Conservation (phyloP, 495 filamentous ascomycete genomes). For the Hypoxylon lienhwacheense region DNA sequence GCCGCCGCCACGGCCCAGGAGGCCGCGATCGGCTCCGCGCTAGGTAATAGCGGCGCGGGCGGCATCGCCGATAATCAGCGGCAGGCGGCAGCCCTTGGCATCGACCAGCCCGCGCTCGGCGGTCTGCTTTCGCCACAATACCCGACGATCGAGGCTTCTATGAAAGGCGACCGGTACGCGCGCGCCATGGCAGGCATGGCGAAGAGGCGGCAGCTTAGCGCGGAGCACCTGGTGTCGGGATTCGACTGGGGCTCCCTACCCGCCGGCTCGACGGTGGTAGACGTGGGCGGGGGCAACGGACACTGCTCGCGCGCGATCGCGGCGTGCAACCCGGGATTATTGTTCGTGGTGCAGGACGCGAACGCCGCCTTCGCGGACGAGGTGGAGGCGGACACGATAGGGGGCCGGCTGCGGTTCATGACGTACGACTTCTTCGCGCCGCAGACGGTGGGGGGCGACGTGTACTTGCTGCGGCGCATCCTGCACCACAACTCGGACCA, state of each 20-base stretch:
- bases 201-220: conserved; percentile 30
- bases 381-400: conserved; percentile 7
- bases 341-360: conserved; percentile 43
- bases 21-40: background rate
- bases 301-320: conserved; percentile 40
- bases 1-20: background rate
- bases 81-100: conserved; percentile 4
- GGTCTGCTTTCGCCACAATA: conserved; percentile 16
- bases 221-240: conserved; percentile 24
- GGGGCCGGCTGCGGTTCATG: conserved; percentile 25
- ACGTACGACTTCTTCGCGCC: conserved; percentile 41
- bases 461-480: conserved; percentile 41
- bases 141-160: conserved; percentile 12
- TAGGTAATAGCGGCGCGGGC: too few relatives aligned
- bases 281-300: conserved; percentile 47
- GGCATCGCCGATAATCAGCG: background rate
- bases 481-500: conserved; percentile 49
- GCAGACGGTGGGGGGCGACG: conserved; percentile 36
- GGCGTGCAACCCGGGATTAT: conserved; percentile 26
- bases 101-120: conserved; percentile 15
- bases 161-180: conserved; percentile 29
- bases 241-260: conserved; percentile 21
- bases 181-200: conserved; percentile 34
- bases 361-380: conserved; percentile 23
- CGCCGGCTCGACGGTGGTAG: conserved; percentile 33